Conservation (phyloP, 345 rosid genomes). For the Kernera saxatilis region DNA sequence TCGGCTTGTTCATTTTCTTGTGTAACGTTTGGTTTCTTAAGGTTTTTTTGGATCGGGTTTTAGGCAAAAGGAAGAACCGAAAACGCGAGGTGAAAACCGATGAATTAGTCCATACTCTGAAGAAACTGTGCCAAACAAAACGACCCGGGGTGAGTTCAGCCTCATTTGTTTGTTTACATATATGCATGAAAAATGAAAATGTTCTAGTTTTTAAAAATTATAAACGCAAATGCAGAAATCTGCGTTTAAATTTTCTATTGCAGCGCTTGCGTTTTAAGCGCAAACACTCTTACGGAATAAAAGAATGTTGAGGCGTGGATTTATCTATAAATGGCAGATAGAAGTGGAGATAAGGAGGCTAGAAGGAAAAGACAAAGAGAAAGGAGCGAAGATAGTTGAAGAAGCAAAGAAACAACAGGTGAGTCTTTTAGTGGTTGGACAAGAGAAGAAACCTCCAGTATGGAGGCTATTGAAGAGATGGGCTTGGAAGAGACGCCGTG, state of each 20-base stretch:
- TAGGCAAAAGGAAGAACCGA: slow-evolving; percentile 35
- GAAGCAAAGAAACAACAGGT: slow-evolving; percentile 62
- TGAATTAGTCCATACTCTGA: slow-evolving; percentile 54
- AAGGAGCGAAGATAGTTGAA: slow-evolving; percentile 67
- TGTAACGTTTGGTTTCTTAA: not conserved
- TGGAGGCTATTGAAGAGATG: slow-evolving; percentile 57
- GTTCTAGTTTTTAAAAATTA: too few species aligned
- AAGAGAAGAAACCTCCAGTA: slow-evolving; percentile 52
- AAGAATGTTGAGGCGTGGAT: not conserved
- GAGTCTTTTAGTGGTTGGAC: slow-evolving; percentile 68
- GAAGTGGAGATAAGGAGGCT: slow-evolving; percentile 49
- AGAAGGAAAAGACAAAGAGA: slow-evolving; percentile 54
- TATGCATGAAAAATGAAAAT: not conserved
- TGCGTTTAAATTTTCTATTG: not conserved
- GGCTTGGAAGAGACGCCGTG: slow-evolving; percentile 38
- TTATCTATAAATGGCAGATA: slow-evolving; percentile 34
- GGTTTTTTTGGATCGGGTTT: not conserved
- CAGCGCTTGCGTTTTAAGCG: not conserved
- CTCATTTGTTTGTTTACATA: not conserved
- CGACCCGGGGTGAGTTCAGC: slow-evolving; percentile 63
- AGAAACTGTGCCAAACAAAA: slow-evolving; percentile 50
- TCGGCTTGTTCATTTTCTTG: not conserved
- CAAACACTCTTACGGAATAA: not conserved
- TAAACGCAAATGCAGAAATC: too few species aligned
- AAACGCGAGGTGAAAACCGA: slow-evolving; percentile 40